Base-by-base conservation (phyloP, 2,329 filamentous ascomycete genomes). In the Beauveria sp. region DNA sequence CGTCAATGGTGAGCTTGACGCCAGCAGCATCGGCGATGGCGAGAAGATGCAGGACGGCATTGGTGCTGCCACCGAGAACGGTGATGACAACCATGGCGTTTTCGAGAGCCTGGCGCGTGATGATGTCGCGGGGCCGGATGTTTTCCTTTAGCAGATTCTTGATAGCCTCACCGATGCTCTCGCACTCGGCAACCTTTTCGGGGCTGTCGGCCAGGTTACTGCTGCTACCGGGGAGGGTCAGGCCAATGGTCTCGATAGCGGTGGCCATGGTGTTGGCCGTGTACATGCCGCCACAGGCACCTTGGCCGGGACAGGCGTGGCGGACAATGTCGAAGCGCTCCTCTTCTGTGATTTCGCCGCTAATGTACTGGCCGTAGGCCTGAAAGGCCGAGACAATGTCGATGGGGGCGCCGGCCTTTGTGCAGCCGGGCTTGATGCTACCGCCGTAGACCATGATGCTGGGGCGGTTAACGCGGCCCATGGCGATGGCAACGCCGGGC, bases 361-460 rank as follows among this genome's bases (percentile, higher is more conserved):
- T 85, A 68, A 99, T 87, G 78, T 92, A 97, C 73, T 97, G 91
- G 28, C 94, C 94, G 71, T 97, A 97, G 5, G 93, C 89, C 78
- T 99, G 94, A 84, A 99, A 99, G 48, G 94, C 94, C 55, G 92
- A 97, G 63, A 99, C 90, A 58, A 99, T 96, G 73, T 99, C 93
- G 67, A 97, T 91, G 62, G 87, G 79, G 66, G 88, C 81, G 67
- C 92, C 90, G 55, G 83, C 83, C 69, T 80, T 82, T 61, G 89
- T 90, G 77, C 92, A 97, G 52, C 94, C 94, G 43, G 94, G 91
- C 72, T 90, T 87, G 73, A 97, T 99, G 47, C 90, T 92, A 54
- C 94, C 94, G 67, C 94, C 94, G 71, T 99, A 99, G 34, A 99
- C 90, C 94, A 99, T 99, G 72, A 99, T 81, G 68, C 90, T 92